These are phyloP conservation scores for Prunus mongolica DNA, from an alignment of 306 rosid species.

Conservation along the genomic window DNA sequence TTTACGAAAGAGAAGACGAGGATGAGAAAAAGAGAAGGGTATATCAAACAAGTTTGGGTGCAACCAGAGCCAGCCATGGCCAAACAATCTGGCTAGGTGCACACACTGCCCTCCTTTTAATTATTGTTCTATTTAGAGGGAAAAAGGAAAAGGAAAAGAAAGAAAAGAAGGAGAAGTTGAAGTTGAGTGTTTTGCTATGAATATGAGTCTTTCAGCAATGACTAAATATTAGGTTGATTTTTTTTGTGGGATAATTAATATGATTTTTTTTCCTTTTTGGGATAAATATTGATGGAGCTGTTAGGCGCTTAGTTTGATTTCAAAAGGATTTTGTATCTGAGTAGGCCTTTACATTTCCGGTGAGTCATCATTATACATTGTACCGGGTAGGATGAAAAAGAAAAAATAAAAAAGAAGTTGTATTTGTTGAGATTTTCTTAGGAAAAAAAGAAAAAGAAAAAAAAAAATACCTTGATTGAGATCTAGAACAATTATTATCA, in stretches of 20 bases:
- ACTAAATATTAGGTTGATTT: background rate
- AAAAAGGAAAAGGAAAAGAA: background rate
- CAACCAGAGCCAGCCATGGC: slow-evolving; percentile 27
- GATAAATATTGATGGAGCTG: background rate
- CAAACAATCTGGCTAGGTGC: background rate
- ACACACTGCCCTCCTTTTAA: background rate
- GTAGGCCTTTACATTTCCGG: no score
- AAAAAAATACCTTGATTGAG: no score
- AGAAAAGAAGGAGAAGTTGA: background rate
- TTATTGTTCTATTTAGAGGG: background rate
- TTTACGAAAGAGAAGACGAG: slow-evolving; percentile 27
- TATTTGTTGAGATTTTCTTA: no score
- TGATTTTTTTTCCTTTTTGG: background rate
- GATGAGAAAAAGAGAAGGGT: slow-evolving; percentile 31
- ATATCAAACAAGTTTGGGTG: background rate
- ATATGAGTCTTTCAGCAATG: background rate
- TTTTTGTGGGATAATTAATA: background rate
- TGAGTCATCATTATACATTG: no score
- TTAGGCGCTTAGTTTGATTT: background rate
- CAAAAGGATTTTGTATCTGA: background rate
- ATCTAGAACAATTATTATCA: no score
- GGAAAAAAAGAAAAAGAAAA: no score
- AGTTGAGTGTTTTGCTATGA: background rate
- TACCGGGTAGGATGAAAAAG: no score
- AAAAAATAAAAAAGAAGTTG: no score